These are phyloP conservation scores for Trichoderma citrinoviride DNA, from an alignment of 2,329 filamentous ascomycete species.

Conservation along the genomic window DNA sequence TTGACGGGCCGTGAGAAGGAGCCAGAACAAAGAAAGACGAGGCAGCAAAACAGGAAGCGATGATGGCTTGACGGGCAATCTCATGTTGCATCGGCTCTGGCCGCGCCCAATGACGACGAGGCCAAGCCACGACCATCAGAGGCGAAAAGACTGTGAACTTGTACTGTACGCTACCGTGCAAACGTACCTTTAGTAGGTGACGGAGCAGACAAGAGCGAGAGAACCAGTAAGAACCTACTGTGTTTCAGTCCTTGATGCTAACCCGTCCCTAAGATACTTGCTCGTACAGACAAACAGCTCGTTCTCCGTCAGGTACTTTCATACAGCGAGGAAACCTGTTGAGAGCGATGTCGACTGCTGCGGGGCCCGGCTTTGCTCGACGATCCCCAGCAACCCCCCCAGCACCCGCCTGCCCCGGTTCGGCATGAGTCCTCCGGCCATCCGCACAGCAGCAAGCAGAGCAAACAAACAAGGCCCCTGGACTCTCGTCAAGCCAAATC, in stretches of 20 bases:
- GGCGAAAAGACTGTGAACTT: not conserved
- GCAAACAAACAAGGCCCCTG: not conserved
- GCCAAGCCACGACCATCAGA: constrained; percentile 14
- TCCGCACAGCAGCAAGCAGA: not conserved
- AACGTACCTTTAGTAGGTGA: not conserved
- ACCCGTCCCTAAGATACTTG: no score
- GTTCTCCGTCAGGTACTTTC: no score
- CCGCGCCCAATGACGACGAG: constrained; percentile 9
- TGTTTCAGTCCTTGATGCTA: no score
- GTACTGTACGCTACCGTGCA: not conserved
- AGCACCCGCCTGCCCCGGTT: not conserved
- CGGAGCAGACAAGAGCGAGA: no score
- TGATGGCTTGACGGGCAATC: not conserved
- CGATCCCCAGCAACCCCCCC: not conserved
- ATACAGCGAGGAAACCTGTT: not conserved
- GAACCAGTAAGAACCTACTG: no score
- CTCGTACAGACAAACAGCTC: no score
- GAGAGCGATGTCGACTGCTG: not conserved
- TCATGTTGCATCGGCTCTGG: not conserved
- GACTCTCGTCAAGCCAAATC: not conserved
- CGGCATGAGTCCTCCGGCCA: not conserved
- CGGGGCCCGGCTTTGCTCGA: not conserved
- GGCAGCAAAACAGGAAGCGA: not conserved
- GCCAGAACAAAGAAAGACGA: not conserved
- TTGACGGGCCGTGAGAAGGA: not conserved